Base-by-base conservation (phyloP, 2,329 filamentous ascomycete species). In the Stagonosporopsis chrysanthemi region DNA sequence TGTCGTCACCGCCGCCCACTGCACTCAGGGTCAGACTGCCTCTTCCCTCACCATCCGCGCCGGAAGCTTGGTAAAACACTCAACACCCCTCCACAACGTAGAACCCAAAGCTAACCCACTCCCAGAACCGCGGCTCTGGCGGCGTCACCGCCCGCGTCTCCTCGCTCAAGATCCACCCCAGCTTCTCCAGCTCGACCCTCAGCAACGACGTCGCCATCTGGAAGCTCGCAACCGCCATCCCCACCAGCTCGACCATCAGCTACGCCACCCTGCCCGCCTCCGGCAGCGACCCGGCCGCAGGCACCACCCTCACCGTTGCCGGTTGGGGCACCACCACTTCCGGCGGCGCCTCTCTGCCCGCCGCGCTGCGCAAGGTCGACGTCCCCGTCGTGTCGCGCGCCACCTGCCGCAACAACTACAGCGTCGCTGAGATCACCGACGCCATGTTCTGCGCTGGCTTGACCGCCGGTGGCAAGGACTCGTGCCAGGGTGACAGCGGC, bases 401-500 rank as follows among this genome's bases (percentile, higher is more conserved):
- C 24, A 60, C 48, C 15, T 72, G 70, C 66, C 53, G 61, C 33
- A 8, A 60, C 23, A 54, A 59, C 45, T 68, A 72, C 59, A 50
- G 53, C 51, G 43, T 42, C n/a, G 49, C 60, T 28, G 15, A 45
- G 35, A 52, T 72, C 58, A 70, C 67, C 40, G 51, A 49, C 63
- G 56, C 58, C 61, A 72, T 72, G 70, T 58, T 67, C 57, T 72
- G 70, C 44, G 70, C 70, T 29, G 70, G 67, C 35, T 4, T 59
- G n/a, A 3, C 63, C 7, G 36, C 51, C 14, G 70, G 70, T 52
- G 70, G 70, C 51, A 68, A 66, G 62, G 70, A 72, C 64, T 72
- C 70, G 33, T 72, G 70, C 70, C 70, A 72, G 66, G 70, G 70
- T 57, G 70, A 72, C 65, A 61, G 53, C 48, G 70, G 70, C 48